phyloP scores from a whole-genome alignment of 2,329 filamentous ascomycete genomes.

The Periconia sp. region DNA sequence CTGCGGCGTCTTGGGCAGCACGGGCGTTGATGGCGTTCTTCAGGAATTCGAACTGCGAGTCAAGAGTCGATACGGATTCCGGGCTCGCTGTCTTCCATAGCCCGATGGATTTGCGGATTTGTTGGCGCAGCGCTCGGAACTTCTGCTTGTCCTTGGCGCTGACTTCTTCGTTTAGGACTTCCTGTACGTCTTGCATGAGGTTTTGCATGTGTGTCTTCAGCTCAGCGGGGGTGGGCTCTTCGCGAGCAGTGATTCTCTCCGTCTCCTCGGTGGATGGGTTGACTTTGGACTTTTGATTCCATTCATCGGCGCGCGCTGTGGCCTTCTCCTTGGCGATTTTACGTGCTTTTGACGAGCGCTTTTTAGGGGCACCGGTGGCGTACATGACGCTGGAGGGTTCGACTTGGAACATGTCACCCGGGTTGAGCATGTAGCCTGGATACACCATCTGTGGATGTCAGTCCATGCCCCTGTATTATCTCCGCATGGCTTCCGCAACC shows the following conservation, averaged over 20 bases:
- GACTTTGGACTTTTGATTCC: slow-evolving; percentile 19
- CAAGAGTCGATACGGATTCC: slow-evolving; percentile 48
- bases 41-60: slow-evolving; percentile 51
- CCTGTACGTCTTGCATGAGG: slow-evolving; percentile 57
- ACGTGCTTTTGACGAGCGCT: slow-evolving; percentile 30
- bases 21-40: slow-evolving; percentile 26
- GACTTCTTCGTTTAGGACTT: slow-evolving; percentile 60
- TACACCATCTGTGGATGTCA: slow-evolving; percentile 71
- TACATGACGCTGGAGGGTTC: slow-evolving; percentile 85
- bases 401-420: slow-evolving; percentile 97
- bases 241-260: slow-evolving; percentile 10
- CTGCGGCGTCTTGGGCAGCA: slow-evolving; percentile 1
- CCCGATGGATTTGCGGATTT: slow-evolving; percentile 64
- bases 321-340: slow-evolving; percentile 31
- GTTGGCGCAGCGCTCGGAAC: slow-evolving; percentile 70
- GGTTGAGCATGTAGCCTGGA: slow-evolving; percentile 91
- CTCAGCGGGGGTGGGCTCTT: slow-evolving; percentile 31
- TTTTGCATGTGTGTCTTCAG: slow-evolving; percentile 38
- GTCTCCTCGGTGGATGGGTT: slow-evolving; percentile 11
- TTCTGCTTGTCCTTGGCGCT: slow-evolving; percentile 74
- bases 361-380: slow-evolving; percentile 77
- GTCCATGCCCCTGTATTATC: background rate
- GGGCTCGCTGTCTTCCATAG: slow-evolving; percentile 50
- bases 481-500: background rate
- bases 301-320: slow-evolving; percentile 30